phyloP scores from a whole-genome alignment of 495 filamentous ascomycete species.

The Zalerion maritima region DNA sequence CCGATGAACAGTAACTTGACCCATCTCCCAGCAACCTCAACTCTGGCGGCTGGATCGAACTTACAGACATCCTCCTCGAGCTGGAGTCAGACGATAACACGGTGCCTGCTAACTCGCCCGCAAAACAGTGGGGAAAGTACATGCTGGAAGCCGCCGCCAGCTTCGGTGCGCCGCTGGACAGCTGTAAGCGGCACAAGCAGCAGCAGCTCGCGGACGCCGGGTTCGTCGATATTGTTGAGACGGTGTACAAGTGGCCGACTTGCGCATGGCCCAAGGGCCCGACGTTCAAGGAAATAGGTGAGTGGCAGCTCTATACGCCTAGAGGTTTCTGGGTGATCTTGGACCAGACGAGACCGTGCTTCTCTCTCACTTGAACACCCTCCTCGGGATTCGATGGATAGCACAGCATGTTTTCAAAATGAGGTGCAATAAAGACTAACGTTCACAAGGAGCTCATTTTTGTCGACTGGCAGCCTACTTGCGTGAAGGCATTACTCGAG shows the following conservation, averaged over 20 bases:
- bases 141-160: constrained; percentile 16
- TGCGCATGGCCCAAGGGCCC: constrained; percentile 37
- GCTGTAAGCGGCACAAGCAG: constrained; percentile 18
- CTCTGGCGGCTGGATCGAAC: constrained; percentile 50
- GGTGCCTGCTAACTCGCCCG: constrained; percentile 28
- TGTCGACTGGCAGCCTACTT: too few relatives aligned
- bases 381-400: too few relatives aligned
- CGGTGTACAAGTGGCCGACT: constrained; percentile 22
- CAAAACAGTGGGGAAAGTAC: constrained; percentile 20
- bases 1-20: too few relatives aligned
- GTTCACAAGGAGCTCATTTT: too few relatives aligned
- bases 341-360: too few relatives aligned
- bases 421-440: too few relatives aligned
- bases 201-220: constrained; percentile 33
- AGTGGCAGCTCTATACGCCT: constrained; percentile 29
- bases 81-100: constrained; percentile 38
- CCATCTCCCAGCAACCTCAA: constrained; percentile 44
- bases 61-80: constrained; percentile 38
- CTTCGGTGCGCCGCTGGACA: constrained; percentile 5
- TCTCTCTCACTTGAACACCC: too few relatives aligned
- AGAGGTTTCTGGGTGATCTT: too few relatives aligned
- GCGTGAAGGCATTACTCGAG: too few relatives aligned
- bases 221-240: constrained; percentile 35
- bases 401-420: too few relatives aligned
- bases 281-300: constrained; percentile 35